Percentiles rank a stretch among this genome's conserved stretches.
These are phyloP conservation scores for Mucuna pruriens DNA, from an alignment of 306 rosid species.

Conservation along the genomic window DNA sequence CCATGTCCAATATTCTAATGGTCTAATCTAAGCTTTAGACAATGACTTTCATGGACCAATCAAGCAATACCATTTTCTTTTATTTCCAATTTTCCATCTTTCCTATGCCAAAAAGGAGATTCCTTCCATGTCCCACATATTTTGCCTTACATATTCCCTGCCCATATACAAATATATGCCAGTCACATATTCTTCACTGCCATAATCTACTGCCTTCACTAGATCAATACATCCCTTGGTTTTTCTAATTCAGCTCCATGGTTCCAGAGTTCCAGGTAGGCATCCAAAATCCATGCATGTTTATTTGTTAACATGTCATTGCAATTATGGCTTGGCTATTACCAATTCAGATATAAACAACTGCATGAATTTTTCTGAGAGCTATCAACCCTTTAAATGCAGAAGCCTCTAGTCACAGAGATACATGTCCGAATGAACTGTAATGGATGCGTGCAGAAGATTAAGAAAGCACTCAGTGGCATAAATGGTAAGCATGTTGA, in stretches of 20 bases:
- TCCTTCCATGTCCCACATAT: slow-evolving; percentile 74
- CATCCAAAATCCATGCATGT: slow-evolving; percentile 18
- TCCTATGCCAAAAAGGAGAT: slow-evolving; percentile 44
- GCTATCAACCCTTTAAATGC: slow-evolving; percentile 38
- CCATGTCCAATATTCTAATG: background rate
- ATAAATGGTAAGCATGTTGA: slow-evolving; percentile 55
- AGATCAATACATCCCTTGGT: slow-evolving; percentile 11
- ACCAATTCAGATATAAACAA: background rate
- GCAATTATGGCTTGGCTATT: background rate
- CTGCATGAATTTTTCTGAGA: background rate
- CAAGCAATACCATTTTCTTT: slow-evolving; percentile 27
- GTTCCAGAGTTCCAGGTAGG: slow-evolving; percentile 70
- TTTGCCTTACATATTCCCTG: slow-evolving; percentile 59
- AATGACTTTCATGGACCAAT: slow-evolving; percentile 42
- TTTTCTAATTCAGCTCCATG: slow-evolving; percentile 49
- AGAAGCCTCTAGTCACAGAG: slow-evolving; percentile 77
- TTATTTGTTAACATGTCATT: background rate
- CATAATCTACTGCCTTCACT: slow-evolving; percentile 37
- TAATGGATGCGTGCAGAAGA: slow-evolving; percentile 82
- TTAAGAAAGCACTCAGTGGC: slow-evolving; percentile 73
- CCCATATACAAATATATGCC: slow-evolving; percentile 48
- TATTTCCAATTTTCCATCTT: background rate
- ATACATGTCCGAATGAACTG: slow-evolving; percentile 81
- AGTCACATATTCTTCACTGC: slow-evolving; percentile 54
- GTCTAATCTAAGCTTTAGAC: slow-evolving; percentile 18